Base-by-base conservation (phyloP, 495 filamentous ascomycete species). In the Podospora australis region DNA sequence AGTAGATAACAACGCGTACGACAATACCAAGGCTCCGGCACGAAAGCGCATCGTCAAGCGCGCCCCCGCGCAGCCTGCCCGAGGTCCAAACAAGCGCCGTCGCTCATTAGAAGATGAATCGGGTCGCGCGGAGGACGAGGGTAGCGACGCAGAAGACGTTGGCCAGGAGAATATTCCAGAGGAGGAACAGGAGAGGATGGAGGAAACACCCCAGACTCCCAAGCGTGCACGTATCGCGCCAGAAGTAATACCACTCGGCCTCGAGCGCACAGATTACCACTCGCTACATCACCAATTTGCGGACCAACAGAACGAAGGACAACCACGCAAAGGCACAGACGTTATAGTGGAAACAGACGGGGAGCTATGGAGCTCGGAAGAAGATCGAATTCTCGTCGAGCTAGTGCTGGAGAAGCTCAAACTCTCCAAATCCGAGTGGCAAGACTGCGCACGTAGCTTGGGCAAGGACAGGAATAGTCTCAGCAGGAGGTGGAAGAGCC, bases 331-430 rank as follows among this genome's bases (percentile, higher is more conserved):
- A 19, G 67, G 63, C 30, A 67, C 60, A 1, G 68, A 67, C 36
- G 62, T 70, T n/a, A 68, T 70, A 16, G 47, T 66, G 17, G 64
- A 71, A 30, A 60, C 65, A 1, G 68, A 79, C 44, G 71, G 73
- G 20, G 58, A 70, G 39, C 55, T 59, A 11, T 88, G 84, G 85
- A 76, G 78, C 30, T 69, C 73, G 4, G 79, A 83, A 40, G 82
- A 89, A 53, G 86, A 90, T 62, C 70, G 82, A 43, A 74, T 80
- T 19, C 70, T 91, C 4, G 78, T 90, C 20, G 79, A 87, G 57
- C 68, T 88, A 22, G 84, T 90, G 25, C 70, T 90, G 2, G 80
- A 84, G 58, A 90, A 88, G 59, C 75, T 89, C 41, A 78, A 78
- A 51, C 78, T 90, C 20, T 79, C 78, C 34, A 82, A 81, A 62